A percentile compares a stretch with the other conserved stretches of the same genome.
phyloP scores from a whole-genome alignment of 208 protist species.

The Leishmania mexicana region DNA sequence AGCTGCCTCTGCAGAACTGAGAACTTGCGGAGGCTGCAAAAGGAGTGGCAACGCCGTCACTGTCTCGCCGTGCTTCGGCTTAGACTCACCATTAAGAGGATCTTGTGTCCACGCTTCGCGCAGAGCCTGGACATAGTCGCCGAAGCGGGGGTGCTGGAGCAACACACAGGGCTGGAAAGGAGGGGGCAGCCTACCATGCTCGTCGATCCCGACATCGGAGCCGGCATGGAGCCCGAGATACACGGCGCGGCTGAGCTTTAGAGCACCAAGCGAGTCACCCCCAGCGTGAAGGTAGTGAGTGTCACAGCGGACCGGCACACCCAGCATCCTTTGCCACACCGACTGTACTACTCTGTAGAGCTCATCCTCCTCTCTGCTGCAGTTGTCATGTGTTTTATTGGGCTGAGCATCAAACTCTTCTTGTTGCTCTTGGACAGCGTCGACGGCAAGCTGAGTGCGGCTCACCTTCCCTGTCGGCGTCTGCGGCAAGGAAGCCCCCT shows the following conservation, averaged over 20 bases:
- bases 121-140: constrained; percentile 44
- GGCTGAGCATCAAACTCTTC: background rate
- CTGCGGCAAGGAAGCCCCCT: constrained; percentile 30
- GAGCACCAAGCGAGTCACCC: constrained; percentile 67
- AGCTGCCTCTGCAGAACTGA: background rate
- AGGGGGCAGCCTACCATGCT: constrained; percentile 42
- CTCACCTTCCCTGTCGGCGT: constrained; percentile 52
- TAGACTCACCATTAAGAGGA: background rate
- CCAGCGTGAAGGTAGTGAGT: constrained; percentile 64
- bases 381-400: background rate
- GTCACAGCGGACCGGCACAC: constrained; percentile 22
- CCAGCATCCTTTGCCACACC: constrained; percentile 37
- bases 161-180: constrained; percentile 54
- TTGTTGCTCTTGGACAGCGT: background rate
- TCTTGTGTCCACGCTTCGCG: background rate
- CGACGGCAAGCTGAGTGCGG: constrained; percentile 20
- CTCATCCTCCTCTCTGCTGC: background rate
- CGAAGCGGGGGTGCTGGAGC: constrained; percentile 42
- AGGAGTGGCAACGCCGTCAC: background rate
- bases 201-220: constrained; percentile 48
- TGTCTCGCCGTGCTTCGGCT: background rate
- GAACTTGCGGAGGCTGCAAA: background rate
- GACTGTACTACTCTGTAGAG: constrained; percentile 19
- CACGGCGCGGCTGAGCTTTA: constrained; percentile 55
- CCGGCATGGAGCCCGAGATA: constrained; percentile 42